A percentile compares a stretch with the other conserved stretches of the same genome.
Evolutionary conservation across 768 basidiomycete species (phyloP).

Genomic region (Mycena vulgaris): DNA sequence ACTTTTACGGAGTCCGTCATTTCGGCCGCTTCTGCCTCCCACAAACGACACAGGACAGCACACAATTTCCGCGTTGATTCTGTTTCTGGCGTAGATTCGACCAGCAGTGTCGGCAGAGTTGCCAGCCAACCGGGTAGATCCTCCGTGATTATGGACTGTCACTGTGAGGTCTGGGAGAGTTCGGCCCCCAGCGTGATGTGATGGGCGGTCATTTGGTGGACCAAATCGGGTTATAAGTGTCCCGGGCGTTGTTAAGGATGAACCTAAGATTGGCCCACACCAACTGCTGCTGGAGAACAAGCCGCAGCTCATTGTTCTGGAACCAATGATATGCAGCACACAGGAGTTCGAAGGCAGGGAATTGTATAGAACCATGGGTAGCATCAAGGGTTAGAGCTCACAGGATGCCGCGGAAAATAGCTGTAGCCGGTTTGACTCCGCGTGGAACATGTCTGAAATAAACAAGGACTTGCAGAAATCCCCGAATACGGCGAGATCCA

Average conservation of each 20-base stretch:
- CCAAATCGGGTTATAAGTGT: background rate
- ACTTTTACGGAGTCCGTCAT: background rate
- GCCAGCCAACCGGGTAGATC: conserved; percentile 3
- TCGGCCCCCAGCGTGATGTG: background rate
- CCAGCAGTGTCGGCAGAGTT: background rate
- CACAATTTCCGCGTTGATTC: background rate
- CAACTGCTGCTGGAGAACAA: background rate
- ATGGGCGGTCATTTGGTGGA: too few relatives aligned
- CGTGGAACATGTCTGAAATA: too few relatives aligned
- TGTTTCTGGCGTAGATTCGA: too few relatives aligned
- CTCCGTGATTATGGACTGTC: background rate
- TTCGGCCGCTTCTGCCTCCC: background rate
- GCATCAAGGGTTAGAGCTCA: background rate
- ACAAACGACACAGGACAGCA: conserved; percentile 1
- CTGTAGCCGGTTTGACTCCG: background rate
- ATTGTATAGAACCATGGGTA: background rate
- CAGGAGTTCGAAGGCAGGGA: background rate
- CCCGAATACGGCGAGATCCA: background rate
- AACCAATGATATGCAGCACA: background rate
- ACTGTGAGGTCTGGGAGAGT: background rate
- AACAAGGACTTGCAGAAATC: too few relatives aligned
- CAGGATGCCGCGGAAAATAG: background rate
- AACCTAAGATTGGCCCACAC: background rate
- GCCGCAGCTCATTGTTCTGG: too few relatives aligned
- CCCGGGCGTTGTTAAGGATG: too few relatives aligned